Evolutionary conservation across 2,329 filamentous ascomycete genomes (phyloP).

Genomic region (Fusarium globosum): DNA sequence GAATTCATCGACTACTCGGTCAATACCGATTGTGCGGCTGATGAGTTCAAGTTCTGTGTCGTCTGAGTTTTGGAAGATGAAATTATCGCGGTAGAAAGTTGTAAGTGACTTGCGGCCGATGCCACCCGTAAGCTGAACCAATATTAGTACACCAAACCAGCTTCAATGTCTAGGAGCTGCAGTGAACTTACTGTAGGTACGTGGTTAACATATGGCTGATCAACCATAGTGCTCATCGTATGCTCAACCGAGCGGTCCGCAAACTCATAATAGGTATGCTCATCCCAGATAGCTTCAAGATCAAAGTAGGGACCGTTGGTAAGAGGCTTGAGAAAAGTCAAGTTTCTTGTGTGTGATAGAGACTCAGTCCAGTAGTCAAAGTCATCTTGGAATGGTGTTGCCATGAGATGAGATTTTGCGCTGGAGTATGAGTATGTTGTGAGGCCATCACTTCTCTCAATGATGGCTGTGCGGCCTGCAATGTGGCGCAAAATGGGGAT

Average conservation of each 20-base stretch:
- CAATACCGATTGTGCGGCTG: slow-evolving; percentile 76
- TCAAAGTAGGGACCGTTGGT: slow-evolving; percentile 76
- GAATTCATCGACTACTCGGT: slow-evolving; percentile 79
- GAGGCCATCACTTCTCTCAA: not conserved
- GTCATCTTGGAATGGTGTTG: slow-evolving; percentile 59
- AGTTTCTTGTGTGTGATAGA: slow-evolving; percentile 73
- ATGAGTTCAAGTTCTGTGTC: slow-evolving; percentile 76
- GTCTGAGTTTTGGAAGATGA: slow-evolving; percentile 77
- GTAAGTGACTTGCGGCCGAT: slow-evolving; percentile 72
- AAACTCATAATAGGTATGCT: slow-evolving; percentile 80
- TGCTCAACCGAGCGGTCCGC: slow-evolving; percentile 73
- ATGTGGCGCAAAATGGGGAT: slow-evolving; percentile 36
- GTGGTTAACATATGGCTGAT: slow-evolving; percentile 83
- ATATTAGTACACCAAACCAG: accelerated
- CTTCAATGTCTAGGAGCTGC: accelerated
- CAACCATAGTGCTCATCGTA: slow-evolving; percentile 86
- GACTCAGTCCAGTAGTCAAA: slow-evolving; percentile 66
- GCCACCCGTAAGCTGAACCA: slow-evolving; percentile 68
- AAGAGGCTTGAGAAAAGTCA: slow-evolving; percentile 72
- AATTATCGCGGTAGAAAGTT: slow-evolving; percentile 77
- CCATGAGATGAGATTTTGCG: slow-evolving; percentile 53
- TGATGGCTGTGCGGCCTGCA: slow-evolving; percentile 9
- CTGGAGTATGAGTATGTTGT: slow-evolving; percentile 55
- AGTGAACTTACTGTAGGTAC: slow-evolving; percentile 68
- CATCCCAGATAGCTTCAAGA: slow-evolving; percentile 82